Evolutionary conservation across 1,284 basidiomycete genomes (phyloP), one percentile per base, ranked within the genome.

Genomic region (Ceratobasidium sp.): DNA sequence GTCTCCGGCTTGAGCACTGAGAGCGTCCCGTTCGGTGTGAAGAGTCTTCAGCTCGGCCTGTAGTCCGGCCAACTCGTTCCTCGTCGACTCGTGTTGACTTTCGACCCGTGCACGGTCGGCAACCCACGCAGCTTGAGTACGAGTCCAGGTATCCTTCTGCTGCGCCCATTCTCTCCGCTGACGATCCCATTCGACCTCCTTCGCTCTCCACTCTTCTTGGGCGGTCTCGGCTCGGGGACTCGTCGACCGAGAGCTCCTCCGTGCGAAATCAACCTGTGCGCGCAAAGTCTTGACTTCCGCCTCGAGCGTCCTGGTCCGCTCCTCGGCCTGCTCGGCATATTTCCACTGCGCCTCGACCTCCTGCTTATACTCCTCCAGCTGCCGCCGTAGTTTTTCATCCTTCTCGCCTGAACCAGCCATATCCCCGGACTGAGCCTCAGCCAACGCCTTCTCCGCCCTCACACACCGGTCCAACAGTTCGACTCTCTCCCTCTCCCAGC

Each of bases 321-420:
- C 64, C 12, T 77, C 75, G 23, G 75, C 64, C 64, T 68, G 63
- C 40, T 77, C 75, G 18, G 75, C 75, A 56, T 67, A 77, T 18
- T 68, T 77, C 75, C 75, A 77, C 64, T 77, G 75, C 39, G 75
- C 63, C 64, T 77, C 49, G n/a, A 77, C 75, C 53, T 77, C 75
- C 28, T 49, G 28, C 64, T 68, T 67, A 40, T 77, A 77, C 39
- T 77, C 63, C 13, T 77, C 75, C 75, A 77, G 40, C 51, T 77
- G 46, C 26, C 39, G 13, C 12, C 64, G 28, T 7, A 77, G 53
- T 42, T 60, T 77, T 18, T 58, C 63, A 5, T 77, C n/a, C n/a
- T n/a, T 40, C 40, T 20, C 53, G n/a, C 23, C 70, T 26, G 33
- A n/a, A 6, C 53, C 39, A 10, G 33, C 6, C 44, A 2, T 18